Base-by-base conservation (phyloP, 257 asterid genomes). In the Catharanthus roseus region DNA sequence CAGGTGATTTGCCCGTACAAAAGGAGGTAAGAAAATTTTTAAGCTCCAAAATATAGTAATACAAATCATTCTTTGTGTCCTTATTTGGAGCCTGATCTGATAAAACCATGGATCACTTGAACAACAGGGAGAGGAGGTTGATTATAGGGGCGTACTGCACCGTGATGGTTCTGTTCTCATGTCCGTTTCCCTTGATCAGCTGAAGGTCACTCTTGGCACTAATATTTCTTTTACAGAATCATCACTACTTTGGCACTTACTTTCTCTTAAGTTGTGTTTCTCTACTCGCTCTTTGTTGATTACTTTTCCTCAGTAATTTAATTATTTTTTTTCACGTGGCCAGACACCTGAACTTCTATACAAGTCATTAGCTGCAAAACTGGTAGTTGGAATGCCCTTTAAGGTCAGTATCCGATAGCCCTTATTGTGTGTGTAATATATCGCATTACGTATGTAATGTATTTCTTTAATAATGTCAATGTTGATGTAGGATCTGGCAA, bases 81-180 rank as follows among this genome's bases (percentile, higher is more conserved):
- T 54, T 10, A 56, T 73, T 36, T 72, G 39, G 28, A 71, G 41
- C 54, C 56, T 71, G 74, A 79, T 61, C 72, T 69, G 42, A 72
- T 69, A 66, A 41, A 29, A 61, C 21, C 10, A 5, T 51, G 26
- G 15, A 66, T 53, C 67, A 54, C 33, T 57, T 75, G 53, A 58
- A 39, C 67, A 72, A 71, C 81, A 95, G 99, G 99, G 98, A 45
- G 99, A 95, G 73, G 99, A 88, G 74, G 99, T 95, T 68, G 99
- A 95, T 72, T 95, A 80, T 79, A 84, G 99, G 78, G 98, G 98
- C n/a, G 96, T 78, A 68, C 91, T 95, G 80, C 99, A 91, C 77
- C 98, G 98, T 74, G 99, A 95, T 87, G 99, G 99, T 74, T 95
- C 99, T 15, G 98, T 95, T 77, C 84, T 95, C 79, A 85, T 95